A percentile compares a stretch with the other conserved stretches of the same genome.
Conservation (phyloP, 495 filamentous ascomycete genomes). For the Alectoria sarmentosa region DNA sequence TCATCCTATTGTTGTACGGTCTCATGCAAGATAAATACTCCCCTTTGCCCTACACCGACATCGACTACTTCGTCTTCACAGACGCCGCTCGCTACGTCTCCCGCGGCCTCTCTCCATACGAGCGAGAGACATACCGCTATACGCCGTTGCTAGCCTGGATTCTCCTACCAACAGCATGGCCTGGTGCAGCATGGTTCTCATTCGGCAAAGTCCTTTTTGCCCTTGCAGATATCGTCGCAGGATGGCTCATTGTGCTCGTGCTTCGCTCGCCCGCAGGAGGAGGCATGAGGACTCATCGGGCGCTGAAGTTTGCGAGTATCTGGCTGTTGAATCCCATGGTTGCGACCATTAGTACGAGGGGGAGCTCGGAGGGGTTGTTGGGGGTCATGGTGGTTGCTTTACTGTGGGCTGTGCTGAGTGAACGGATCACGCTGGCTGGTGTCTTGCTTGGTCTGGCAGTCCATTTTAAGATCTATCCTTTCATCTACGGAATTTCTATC, state of each 20-base stretch:
- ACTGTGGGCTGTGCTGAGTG: slow-evolving; percentile 67
- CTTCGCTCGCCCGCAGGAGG: slow-evolving; percentile 36
- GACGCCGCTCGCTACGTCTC: slow-evolving; percentile 77
- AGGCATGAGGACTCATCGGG: slow-evolving; percentile 43
- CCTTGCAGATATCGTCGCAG: slow-evolving; percentile 71
- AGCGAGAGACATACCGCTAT: slow-evolving; percentile 91
- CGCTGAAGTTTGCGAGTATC: slow-evolving; percentile 68
- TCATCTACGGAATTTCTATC: slow-evolving; percentile 83
- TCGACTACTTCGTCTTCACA: slow-evolving; percentile 99
- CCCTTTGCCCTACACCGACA: slow-evolving; percentile 93
- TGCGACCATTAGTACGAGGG: slow-evolving; percentile 87
- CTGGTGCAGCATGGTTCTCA: slow-evolving; percentile 54
- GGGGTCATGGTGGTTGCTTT: slow-evolving; percentile 75
- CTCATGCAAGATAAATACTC: slow-evolving; percentile 86
- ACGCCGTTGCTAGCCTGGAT: slow-evolving; percentile 90
- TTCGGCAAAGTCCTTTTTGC: slow-evolving; percentile 90
- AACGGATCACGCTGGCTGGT: slow-evolving; percentile 57
- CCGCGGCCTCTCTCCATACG: slow-evolving; percentile 64
- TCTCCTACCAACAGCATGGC: slow-evolving; percentile 70
- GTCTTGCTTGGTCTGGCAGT: slow-evolving; percentile 73
- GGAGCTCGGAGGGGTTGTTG: slow-evolving; percentile 86
- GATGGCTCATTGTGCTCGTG: slow-evolving; percentile 72
- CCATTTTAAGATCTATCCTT: slow-evolving; percentile 98
- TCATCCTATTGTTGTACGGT: slow-evolving; percentile 73
- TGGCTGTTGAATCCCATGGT: slow-evolving; percentile 99